Percentiles rank a stretch among this genome's conserved stretches.
These are phyloP conservation scores for Nymphaea colorata DNA, from an alignment of 164 flowering plant genomes.

Conservation along the genomic window DNA sequence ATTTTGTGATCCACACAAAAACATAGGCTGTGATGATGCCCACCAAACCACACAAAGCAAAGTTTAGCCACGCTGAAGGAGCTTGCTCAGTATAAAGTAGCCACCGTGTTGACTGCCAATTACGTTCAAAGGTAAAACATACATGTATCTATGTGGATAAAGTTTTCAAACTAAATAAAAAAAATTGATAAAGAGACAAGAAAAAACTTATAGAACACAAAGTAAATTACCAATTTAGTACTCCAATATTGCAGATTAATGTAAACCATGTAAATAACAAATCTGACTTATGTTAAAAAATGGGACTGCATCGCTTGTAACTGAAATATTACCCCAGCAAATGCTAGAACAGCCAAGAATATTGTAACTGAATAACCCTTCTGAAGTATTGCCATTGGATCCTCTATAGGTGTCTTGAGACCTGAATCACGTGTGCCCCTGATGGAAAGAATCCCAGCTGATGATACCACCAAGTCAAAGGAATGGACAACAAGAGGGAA, in stretches of 20 bases:
- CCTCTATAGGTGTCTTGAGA: conserved; percentile 47
- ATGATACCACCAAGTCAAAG: conserved; percentile 87
- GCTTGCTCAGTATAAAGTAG: conserved; percentile 91
- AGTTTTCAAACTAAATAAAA: too few species aligned
- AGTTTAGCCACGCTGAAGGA: conserved; percentile 92
- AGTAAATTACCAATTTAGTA: too few species aligned
- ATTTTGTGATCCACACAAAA: conserved; percentile 89
- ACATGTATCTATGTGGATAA: too few species aligned
- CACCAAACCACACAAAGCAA: conserved; percentile 92
- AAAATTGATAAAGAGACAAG: too few species aligned
- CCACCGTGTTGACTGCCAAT: conserved; percentile 93
- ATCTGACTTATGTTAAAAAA: too few species aligned
- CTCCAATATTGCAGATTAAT: not conserved
- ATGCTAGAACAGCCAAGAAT: conserved; percentile 72
- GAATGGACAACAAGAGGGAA: conserved; percentile 98
- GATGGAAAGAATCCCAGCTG: conserved; percentile 86
- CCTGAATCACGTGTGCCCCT: conserved; percentile 64
- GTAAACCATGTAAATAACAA: too few species aligned
- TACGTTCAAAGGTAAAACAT: conserved; percentile 1
- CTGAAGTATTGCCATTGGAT: conserved; percentile 94
- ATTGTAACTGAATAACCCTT: conserved; percentile 92
- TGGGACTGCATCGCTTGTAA: not conserved
- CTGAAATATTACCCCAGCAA: conserved; percentile 57
- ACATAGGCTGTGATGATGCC: conserved; percentile 87
- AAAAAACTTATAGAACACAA: too few species aligned